A percentile compares a stretch with the other conserved stretches of the same genome.
Evolutionary conservation across 495 filamentous ascomycete genomes (phyloP).

Genomic region (Neurospora sp.): DNA sequence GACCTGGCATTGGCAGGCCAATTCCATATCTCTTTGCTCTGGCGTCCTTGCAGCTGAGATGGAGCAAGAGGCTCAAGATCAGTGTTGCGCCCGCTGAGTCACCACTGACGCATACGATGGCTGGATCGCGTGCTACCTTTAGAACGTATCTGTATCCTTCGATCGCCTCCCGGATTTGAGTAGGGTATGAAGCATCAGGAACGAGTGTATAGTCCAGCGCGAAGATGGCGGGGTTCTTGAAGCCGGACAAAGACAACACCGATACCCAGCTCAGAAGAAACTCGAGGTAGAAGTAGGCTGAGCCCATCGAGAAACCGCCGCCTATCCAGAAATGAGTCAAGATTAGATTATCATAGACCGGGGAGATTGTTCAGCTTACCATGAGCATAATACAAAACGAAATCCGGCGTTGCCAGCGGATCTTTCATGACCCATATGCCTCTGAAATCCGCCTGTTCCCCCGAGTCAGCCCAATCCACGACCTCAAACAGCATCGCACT

Average conservation of each 20-base stretch:
- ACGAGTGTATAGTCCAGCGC: constrained; percentile 69
- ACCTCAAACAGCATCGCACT: constrained; percentile 5
- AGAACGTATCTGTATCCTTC: constrained; percentile 57
- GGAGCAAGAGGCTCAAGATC: constrained; percentile 54
- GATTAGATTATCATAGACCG: neutral
- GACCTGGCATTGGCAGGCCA: constrained; percentile 28
- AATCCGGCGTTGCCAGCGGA: constrained; percentile 44
- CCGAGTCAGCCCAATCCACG: constrained; percentile 10
- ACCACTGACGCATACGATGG: constrained; percentile 52
- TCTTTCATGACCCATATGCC: constrained; percentile 55
- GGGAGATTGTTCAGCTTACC: constrained; percentile 30
- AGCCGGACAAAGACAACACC: constrained; percentile 47
- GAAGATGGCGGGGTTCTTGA: constrained; percentile 65
- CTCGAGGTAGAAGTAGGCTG: constrained; percentile 69
- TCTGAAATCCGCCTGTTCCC: constrained; percentile 23
- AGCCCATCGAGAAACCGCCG: constrained; percentile 71
- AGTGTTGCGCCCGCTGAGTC: constrained; percentile 68
- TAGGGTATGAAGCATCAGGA: constrained; percentile 60
- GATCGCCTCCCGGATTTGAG: constrained; percentile 54
- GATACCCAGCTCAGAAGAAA: constrained; percentile 59
- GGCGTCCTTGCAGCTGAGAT: constrained; percentile 32
- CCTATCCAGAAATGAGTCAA: constrained; percentile 24
- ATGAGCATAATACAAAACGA: constrained; percentile 66
- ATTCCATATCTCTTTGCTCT: constrained; percentile 8
- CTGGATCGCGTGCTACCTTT: constrained; percentile 39